Conservation (phyloP, 257 asterid genomes). For the Gardenia jasminoides region DNA sequence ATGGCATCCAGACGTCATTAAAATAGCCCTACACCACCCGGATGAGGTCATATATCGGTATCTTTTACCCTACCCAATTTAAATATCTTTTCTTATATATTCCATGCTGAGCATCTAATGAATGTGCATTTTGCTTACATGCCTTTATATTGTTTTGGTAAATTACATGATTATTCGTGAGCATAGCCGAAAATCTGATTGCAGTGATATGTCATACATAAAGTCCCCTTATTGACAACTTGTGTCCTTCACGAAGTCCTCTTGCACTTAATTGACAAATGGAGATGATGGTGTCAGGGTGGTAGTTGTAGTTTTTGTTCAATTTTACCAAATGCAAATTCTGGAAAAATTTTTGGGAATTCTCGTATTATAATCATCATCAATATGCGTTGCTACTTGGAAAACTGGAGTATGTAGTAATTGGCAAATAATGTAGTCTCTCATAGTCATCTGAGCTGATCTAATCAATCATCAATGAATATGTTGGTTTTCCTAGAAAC, state of each 20-base stretch:
- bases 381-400: not conserved
- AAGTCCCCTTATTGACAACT: not conserved
- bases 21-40: slow-evolving; percentile 74
- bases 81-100: not conserved
- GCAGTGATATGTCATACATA: too few relatives aligned
- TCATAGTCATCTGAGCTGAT: not conserved
- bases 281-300: not conserved
- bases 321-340: not conserved
- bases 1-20: slow-evolving; percentile 97
- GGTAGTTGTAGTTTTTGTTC: too few relatives aligned
- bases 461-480: not conserved
- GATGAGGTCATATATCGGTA: slow-evolving; percentile 61
- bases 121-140: not conserved
- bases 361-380: too few relatives aligned
- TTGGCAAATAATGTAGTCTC: not conserved
- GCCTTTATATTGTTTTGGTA: not conserved
- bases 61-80: not conserved
- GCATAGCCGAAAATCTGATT: not conserved
- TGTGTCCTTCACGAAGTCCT: not conserved
- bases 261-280: not conserved
- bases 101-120: not conserved
- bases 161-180: too few relatives aligned
- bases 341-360: not conserved
- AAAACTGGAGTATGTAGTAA: not conserved
- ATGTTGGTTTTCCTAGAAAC: not conserved